Evolutionary conservation across 768 basidiomycete species (phyloP), one percentile per base, ranked within the genome.

Genomic region (Gloeopeniophorella convolvens): DNA sequence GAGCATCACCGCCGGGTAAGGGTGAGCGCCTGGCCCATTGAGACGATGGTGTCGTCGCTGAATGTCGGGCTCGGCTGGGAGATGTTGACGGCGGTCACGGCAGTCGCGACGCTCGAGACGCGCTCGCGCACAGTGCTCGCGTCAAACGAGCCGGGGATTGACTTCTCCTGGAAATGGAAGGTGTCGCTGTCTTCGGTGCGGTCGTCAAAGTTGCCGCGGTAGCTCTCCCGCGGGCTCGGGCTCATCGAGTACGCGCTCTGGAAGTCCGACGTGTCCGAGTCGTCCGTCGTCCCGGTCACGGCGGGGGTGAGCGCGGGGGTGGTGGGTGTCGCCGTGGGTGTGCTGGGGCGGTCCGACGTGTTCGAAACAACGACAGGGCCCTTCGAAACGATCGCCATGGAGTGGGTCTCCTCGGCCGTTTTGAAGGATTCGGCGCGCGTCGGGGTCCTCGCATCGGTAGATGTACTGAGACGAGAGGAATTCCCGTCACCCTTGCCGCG

Each of bases 181-280:
- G 51, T 35, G 42, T 59, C 49, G 48, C 55, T 20, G 24, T 41
- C 13, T 23, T 26, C 34, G 44, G 42, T 34, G 48, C 54, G 47
- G 12, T 40, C 56, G 18, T 68, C 63, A 40, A 74, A 72, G 60
- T 76, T 78, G 34, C 73, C 76, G 15, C 42, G 18, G 56, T 79
- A 81, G 61, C 83, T 86, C 37, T 70, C 77, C 1, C 84, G 77
- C 11, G 86, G 85, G 60, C 85, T 87, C 3, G 78, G 51, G 5
- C 39, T 46, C 11, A 33, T 68, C 4, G 86, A 89, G 65, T 85
- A 89, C 28, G 89, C 89, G 56, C 88, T 90, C 67, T 89, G 87
- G 65, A 90, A 91, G 60, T 91, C 89, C 1, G n/a, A n/a, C n/a
- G 56, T 58, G 42, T 60, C 59, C n/a, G 60, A 61, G 28, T 59